Evolutionary conservation across 164 flowering plant genomes (phyloP).

Genomic region (Amborella trichopoda): DNA sequence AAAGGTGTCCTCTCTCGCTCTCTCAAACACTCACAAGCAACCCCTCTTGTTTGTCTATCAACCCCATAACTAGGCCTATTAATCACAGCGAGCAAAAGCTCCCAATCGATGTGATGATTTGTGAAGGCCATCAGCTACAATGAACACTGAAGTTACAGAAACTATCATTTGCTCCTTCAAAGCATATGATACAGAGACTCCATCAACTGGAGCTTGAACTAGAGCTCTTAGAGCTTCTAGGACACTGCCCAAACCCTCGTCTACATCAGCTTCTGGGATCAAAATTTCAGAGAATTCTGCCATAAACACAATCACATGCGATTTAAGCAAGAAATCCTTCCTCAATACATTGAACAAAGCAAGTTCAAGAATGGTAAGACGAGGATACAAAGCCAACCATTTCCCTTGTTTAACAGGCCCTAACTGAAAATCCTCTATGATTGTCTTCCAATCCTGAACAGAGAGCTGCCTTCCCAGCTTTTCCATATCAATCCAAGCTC

Average conservation of each 20-base stretch:
- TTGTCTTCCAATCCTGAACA: slow-evolving; percentile 59
- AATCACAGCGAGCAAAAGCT: slow-evolving; percentile 44
- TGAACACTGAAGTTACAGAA: slow-evolving; percentile 44
- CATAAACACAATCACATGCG: slow-evolving; percentile 41
- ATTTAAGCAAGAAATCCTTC: slow-evolving; percentile 41
- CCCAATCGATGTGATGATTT: slow-evolving; percentile 14
- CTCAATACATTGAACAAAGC: slow-evolving; percentile 8
- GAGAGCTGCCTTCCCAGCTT: slow-evolving; percentile 34
- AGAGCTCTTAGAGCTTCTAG: slow-evolving; percentile 43
- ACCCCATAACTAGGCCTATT: slow-evolving; percentile 79
- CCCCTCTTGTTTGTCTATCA: slow-evolving; percentile 60
- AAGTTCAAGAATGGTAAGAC: slow-evolving; percentile 33
- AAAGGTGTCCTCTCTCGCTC: slow-evolving; percentile 63
- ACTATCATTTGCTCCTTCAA: slow-evolving; percentile 67
- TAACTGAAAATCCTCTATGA: slow-evolving; percentile 72
- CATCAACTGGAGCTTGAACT: slow-evolving; percentile 55
- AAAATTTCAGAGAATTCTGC: slow-evolving; percentile 25
- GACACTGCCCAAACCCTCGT: slow-evolving; percentile 19
- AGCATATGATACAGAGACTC: slow-evolving; percentile 19
- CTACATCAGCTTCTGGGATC: slow-evolving; percentile 8
- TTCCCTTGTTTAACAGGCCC: slow-evolving; percentile 22
- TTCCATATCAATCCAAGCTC: no score
- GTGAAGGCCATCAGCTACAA: slow-evolving; percentile 13
- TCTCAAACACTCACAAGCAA: slow-evolving; percentile 86
- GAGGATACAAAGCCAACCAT: slow-evolving; percentile 28